A percentile compares a stretch with the other conserved stretches of the same genome.
These are phyloP conservation scores for Deinandra increscens DNA, from an alignment of 129 eudicot genomes.

Conservation along the genomic window DNA sequence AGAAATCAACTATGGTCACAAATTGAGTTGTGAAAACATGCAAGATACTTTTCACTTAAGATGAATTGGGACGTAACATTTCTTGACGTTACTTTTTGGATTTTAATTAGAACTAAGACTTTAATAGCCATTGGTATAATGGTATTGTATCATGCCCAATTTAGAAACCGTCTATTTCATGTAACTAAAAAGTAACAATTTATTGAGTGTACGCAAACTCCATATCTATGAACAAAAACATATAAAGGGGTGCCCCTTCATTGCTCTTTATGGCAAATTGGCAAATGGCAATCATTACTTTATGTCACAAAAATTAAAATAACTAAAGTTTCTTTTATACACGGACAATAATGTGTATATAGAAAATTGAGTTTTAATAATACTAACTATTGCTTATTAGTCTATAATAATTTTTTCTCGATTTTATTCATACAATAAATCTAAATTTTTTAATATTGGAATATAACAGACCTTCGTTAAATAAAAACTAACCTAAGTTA, in stretches of 20 bases:
- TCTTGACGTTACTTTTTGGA: neutral
- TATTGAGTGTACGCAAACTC: conserved; percentile 32
- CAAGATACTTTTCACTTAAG: no score
- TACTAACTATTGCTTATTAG: no score
- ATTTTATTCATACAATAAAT: no score
- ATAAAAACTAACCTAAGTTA: no score
- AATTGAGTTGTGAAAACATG: no score
- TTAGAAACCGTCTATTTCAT: conserved; percentile 19
- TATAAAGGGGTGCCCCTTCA: neutral
- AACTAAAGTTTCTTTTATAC: no score
- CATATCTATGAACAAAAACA: neutral
- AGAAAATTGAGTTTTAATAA: no score
- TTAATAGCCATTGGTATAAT: neutral
- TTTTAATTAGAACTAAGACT: neutral
- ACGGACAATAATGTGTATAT: no score
- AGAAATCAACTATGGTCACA: no score
- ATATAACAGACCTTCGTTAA: no score
- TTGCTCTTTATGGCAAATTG: conserved; percentile 20
- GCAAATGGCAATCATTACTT: conserved; percentile 18
- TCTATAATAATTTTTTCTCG: no score
- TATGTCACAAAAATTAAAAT: neutral
- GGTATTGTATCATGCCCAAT: conserved; percentile 11
- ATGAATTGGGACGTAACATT: neutral
- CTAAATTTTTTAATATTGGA: no score
- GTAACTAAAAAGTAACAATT: neutral